phyloP scores from a whole-genome alignment of 2,329 filamentous ascomycete species.

The Ceratocystis eucalypticola region DNA sequence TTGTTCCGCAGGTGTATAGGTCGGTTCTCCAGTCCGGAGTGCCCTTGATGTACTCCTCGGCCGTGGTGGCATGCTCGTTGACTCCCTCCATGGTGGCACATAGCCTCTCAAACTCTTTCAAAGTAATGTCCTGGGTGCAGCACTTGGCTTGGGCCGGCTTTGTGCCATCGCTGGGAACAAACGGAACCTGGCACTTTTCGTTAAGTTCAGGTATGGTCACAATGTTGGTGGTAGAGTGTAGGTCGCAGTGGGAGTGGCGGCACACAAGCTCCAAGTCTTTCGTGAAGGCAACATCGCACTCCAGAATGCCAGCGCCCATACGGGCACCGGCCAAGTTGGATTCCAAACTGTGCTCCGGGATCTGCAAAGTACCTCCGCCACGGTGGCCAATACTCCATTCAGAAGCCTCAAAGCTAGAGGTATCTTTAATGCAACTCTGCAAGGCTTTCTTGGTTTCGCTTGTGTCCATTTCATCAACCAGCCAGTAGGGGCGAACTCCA shows the following conservation, averaged over 20 bases:
- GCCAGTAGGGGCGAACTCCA: conserved; percentile 50
- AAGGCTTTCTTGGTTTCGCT: conserved; percentile 47
- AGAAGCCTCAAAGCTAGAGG: conserved; percentile 34
- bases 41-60: conserved; percentile 43
- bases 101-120: conserved; percentile 52
- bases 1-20: conserved; percentile 51
- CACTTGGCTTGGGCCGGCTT: conserved; percentile 47
- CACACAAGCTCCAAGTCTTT: conserved; percentile 52
- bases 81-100: conserved; percentile 59
- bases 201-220: conserved; percentile 47
- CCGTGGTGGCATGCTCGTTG: conserved; percentile 44
- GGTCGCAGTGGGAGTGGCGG: conserved; percentile 52
- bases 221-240: conserved; percentile 58
- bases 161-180: conserved; percentile 41
- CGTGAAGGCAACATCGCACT: conserved; percentile 57
- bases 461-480: conserved; percentile 49
- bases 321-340: conserved; percentile 48
- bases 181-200: conserved; percentile 49
- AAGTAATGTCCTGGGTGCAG: conserved; percentile 58
- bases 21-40: conserved; percentile 51
- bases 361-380: conserved; percentile 46
- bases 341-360: conserved; percentile 50
- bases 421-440: conserved; percentile 38
- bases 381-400: conserved; percentile 49
- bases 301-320: conserved; percentile 53